Conservation (phyloP, 331 rosid species). For the Rhamnella rubrinervis region DNA sequence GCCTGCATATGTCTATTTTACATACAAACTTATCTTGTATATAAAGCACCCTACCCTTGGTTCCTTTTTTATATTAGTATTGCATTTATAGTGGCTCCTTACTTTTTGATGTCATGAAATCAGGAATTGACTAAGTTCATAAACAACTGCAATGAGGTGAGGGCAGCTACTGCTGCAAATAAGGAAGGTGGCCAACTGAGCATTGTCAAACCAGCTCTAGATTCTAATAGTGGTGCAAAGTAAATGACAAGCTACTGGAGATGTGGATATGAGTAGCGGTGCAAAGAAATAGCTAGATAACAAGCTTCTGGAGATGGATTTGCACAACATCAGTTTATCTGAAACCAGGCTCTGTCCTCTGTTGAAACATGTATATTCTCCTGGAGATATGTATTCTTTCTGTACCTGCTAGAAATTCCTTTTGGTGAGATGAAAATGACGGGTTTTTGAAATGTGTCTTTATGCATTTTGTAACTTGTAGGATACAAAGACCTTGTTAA, state of each 20-base stretch:
- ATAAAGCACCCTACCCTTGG: too few relatives aligned
- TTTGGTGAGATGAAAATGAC: too few relatives aligned
- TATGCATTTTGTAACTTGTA: too few relatives aligned
- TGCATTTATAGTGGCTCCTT: not conserved
- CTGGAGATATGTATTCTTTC: too few relatives aligned
- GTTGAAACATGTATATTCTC: too few relatives aligned
- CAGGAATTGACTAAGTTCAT: slow-evolving; percentile 93
- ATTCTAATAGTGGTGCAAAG: slow-evolving; percentile 27
- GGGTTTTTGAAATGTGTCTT: too few relatives aligned
- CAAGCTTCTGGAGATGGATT: slow-evolving; percentile 1
- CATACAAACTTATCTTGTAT: not conserved
- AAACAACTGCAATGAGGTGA: slow-evolving; percentile 79
- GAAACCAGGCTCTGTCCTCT: too few relatives aligned
- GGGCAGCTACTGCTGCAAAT: slow-evolving; percentile 76
- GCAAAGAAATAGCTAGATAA: slow-evolving; percentile 34
- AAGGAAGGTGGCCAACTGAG: slow-evolving; percentile 88
- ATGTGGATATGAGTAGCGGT: not conserved
- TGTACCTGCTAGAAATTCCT: too few relatives aligned
- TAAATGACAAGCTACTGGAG: not conserved
- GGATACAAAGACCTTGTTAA: too few relatives aligned
- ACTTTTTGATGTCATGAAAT: slow-evolving; percentile 17
- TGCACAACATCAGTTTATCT: not conserved
- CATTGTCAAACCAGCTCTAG: slow-evolving; percentile 50
- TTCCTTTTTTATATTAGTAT: not conserved
- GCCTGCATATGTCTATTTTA: not conserved